Evolutionary conservation across 2,329 filamentous ascomycete genomes (phyloP), one percentile per base, ranked within the genome.

Genomic region (Phialophora verrucosa): DNA sequence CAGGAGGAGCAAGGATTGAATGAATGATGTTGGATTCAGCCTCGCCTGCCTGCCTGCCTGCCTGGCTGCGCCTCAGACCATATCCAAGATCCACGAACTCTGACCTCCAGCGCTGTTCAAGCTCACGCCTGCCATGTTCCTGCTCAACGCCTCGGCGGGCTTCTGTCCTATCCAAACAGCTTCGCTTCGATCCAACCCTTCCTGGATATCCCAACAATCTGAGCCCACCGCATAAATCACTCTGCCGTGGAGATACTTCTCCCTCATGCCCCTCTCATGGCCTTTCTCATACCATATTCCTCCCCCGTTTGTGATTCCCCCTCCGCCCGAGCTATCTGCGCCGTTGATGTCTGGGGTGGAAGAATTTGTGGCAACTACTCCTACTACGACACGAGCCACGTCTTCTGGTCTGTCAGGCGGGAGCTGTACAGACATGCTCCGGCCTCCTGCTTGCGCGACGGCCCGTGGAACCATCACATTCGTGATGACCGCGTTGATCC

Each of bases 401-500:
- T 81, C 79, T 31, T 76, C 73, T 0, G 79, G 74, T 3, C 73
- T 74, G 66, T 81, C 82, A 5, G 75, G 70, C 0, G 81, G 80
- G 4, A 82, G 70, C 3, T 75, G 75, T 4, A 78, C 78, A 35
- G 74, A 72, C 32, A 74, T 73, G 76, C 60, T 62, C 17, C 80
- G 81, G 11, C 73, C 72, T 75, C 73, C 61, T 75, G 73, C 8
- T 80, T 74, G 8, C 74, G 75, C 75, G 5, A 78, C 74, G 25
- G 79, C 74, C 2, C 74, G 72, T 0, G 79, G 81, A 27, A 77
- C 73, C 1, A 80, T 82, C 74, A 81, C 78, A 77, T 80, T 82
- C 0, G 81, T 80, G 59, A 78, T 80, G 32, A 83, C 74, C 0
- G 78, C 78, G 63, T 82, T 83, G 58, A 81, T 78, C 8, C 81